These are phyloP conservation scores for Argentina anserina DNA, from an alignment of 306 rosid genomes.

Conservation along the genomic window DNA sequence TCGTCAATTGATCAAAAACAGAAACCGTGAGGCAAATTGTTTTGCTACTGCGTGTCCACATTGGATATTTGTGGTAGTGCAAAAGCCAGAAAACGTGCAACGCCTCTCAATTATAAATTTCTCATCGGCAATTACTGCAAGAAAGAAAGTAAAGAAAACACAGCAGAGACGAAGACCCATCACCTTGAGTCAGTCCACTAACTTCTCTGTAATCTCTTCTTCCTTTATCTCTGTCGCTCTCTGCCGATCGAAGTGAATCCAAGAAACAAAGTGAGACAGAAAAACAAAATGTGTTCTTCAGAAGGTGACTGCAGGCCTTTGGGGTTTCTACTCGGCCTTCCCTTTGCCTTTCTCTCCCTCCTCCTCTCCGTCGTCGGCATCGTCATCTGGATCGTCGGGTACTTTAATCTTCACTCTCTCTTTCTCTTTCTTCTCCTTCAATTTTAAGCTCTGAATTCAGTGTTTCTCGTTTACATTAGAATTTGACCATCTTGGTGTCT, in stretches of 20 bases:
- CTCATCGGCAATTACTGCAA: too few species aligned
- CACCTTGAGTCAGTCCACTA: not conserved
- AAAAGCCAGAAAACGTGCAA: not conserved
- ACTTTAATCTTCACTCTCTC: not conserved
- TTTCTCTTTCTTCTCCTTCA: not conserved
- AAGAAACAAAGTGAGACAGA: not conserved
- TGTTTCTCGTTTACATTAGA: not conserved
- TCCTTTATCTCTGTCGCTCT: not conserved
- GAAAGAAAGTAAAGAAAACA: not conserved
- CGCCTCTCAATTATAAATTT: not conserved
- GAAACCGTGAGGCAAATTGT: too few species aligned
- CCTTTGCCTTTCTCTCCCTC: constrained; percentile 72
- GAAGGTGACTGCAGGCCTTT: constrained; percentile 90
- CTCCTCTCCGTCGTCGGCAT: constrained; percentile 68
- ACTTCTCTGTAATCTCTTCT: not conserved
- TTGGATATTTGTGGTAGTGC: too few species aligned
- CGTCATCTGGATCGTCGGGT: constrained; percentile 79
- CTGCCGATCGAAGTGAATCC: not conserved
- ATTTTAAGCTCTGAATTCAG: not conserved
- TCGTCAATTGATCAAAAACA: too few species aligned
- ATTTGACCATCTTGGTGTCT: constrained; percentile 11
- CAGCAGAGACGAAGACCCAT: not conserved
- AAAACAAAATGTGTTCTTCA: constrained; percentile 48
- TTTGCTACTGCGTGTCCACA: too few species aligned
- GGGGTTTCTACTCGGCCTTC: constrained; percentile 86